phyloP scores from a whole-genome alignment of 805 yeast species.

The Pichia pseudocactophila region DNA sequence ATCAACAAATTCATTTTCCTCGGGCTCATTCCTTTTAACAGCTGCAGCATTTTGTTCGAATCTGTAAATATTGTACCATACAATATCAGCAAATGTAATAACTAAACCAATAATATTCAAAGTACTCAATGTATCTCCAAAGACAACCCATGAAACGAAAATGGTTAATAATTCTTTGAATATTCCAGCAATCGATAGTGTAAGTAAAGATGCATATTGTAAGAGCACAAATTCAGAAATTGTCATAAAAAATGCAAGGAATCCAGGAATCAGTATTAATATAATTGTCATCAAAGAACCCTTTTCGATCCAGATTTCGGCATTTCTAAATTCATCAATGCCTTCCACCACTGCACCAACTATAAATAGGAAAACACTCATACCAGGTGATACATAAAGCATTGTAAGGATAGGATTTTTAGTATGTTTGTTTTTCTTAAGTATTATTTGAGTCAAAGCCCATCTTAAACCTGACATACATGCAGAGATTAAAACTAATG shows the following conservation, averaged over 20 bases:
- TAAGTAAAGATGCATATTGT: conserved; percentile 73
- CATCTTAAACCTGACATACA: conserved; percentile 85
- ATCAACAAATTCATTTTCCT: conserved; percentile 15
- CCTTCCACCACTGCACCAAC: conserved; percentile 70
- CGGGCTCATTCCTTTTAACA: neutral
- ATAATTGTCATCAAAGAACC: conserved; percentile 48
- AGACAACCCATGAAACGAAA: conserved; percentile 53
- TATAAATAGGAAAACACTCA: conserved; percentile 54
- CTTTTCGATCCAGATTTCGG: conserved; percentile 57
- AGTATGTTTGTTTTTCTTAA: conserved; percentile 50
- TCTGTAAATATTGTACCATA: conserved; percentile 73
- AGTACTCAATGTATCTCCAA: conserved; percentile 61
- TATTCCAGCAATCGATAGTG: conserved; percentile 85
- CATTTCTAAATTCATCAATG: conserved; percentile 37
- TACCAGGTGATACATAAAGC: conserved; percentile 74
- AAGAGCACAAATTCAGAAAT: conserved; percentile 77
- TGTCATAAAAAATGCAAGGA: conserved; percentile 84
- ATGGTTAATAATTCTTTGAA: conserved; percentile 89
- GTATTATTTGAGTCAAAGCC: conserved; percentile 84
- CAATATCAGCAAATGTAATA: conserved; percentile 68
- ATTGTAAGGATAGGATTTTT: conserved; percentile 79
- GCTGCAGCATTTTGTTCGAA: conserved; percentile 22
- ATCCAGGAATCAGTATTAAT: conserved; percentile 70
- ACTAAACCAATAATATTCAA: conserved; percentile 67
- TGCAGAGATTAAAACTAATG: conserved; percentile 68